A percentile compares a stretch with the other conserved stretches of the same genome.
Evolutionary conservation across 768 basidiomycete genomes (phyloP).

Genomic region (Russula brevipes): DNA sequence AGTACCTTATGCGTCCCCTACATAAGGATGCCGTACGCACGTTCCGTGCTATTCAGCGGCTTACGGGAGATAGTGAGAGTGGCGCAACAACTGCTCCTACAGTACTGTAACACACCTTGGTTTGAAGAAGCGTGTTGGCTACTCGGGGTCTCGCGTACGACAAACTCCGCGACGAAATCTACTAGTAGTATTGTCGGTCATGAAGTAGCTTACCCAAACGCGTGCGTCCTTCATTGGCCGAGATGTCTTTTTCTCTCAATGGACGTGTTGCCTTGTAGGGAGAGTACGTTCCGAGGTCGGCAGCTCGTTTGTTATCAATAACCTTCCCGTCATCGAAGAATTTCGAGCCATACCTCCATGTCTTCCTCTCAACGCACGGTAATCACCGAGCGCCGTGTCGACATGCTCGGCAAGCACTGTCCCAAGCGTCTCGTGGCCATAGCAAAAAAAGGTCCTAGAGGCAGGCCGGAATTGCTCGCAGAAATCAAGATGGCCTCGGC

Average conservation of each 20-base stretch:
- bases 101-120: conserved; percentile 40
- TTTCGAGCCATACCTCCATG: conserved; percentile 77
- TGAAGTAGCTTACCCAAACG: conserved; percentile 86
- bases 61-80: conserved; percentile 89
- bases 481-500: conserved; percentile 93
- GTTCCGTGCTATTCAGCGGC: conserved; percentile 86
- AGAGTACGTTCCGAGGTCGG: conserved; percentile 88
- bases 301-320: conserved; percentile 86
- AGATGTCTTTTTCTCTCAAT: not conserved
- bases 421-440: conserved; percentile 67
- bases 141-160: conserved; percentile 69
- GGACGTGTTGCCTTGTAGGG: conserved; percentile 39
- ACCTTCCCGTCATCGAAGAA: conserved; percentile 93
- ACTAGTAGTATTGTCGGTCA: conserved; percentile 84
- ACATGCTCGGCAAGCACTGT: conserved; percentile 89
- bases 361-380: conserved; percentile 71
- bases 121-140: conserved; percentile 88
- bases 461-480: conserved; percentile 70
- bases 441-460: conserved; percentile 78
- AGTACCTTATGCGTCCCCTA: conserved; percentile 56
- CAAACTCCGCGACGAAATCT: conserved; percentile 89
- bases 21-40: conserved; percentile 75
- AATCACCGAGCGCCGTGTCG: conserved; percentile 70
- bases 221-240: conserved; percentile 43
- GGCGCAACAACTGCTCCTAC: conserved; percentile 49